Evolutionary conservation across 2,329 filamentous ascomycete species (phyloP).

Genomic region (Thermothelomyces thermophilus): DNA sequence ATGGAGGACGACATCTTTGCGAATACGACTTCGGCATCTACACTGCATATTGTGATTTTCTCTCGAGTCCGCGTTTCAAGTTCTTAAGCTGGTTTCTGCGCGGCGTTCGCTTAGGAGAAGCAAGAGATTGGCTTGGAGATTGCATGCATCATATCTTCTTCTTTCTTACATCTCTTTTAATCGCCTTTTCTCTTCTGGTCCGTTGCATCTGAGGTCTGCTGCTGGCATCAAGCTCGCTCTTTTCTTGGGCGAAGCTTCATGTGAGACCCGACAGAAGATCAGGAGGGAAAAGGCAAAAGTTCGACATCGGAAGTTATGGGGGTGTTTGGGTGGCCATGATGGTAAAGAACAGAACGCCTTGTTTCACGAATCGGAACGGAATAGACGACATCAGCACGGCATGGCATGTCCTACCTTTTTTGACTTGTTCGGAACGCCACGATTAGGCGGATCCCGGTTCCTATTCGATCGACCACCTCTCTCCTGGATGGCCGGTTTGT

Average conservation of each 20-base stretch:
- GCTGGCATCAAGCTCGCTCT: conserved; percentile 9
- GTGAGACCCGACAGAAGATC: conserved; percentile 3
- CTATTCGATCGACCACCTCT: neutral
- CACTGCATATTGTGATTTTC: neutral
- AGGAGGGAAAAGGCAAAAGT: neutral
- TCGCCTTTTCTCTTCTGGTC: neutral
- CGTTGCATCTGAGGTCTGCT: conserved; percentile 3
- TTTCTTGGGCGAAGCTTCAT: conserved; percentile 4
- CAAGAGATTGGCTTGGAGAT: neutral
- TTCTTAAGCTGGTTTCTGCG: conserved; percentile 1
- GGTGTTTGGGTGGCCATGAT: conserved; percentile 4
- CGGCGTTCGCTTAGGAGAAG: conserved; percentile 7
- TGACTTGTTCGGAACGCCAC: conserved; percentile 1
- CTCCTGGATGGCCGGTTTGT: neutral
- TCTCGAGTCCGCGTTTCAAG: neutral
- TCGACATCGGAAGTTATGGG: neutral
- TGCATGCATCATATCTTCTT: conserved; percentile 1
- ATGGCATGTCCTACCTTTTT: conserved; percentile 8
- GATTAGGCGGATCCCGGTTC: conserved; percentile 2
- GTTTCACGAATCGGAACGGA: conserved; percentile 13
- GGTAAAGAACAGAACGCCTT: conserved; percentile 4
- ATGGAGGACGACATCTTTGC: conserved; percentile 13
- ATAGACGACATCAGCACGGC: conserved; percentile 8
- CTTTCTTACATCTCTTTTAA: neutral
- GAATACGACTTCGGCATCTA: conserved; percentile 7